These are phyloP conservation scores for Chrysanthemum seticuspe DNA, from an alignment of 129 eudicot species.

Conservation along the genomic window DNA sequence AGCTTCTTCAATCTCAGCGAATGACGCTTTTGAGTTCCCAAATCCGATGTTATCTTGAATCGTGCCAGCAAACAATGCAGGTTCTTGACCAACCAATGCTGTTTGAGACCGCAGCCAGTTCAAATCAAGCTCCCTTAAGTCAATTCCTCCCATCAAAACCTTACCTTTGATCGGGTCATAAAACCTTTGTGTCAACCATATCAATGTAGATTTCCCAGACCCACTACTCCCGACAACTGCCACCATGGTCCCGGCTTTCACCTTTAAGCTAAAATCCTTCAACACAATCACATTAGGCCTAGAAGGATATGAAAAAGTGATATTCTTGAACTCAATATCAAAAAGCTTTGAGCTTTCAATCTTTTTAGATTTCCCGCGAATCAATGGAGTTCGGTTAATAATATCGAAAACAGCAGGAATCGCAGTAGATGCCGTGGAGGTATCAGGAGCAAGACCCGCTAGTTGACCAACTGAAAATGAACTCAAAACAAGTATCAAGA, in stretches of 20 bases:
- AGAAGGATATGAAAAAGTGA: conserved; percentile 69
- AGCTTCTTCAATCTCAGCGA: conserved; percentile 84
- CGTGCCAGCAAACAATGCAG: conserved; percentile 77
- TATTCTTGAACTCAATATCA: conserved; percentile 61
- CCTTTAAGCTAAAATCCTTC: conserved; percentile 62
- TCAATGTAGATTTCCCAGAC: conserved; percentile 76
- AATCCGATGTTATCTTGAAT: conserved; percentile 72
- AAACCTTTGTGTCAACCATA: conserved; percentile 81
- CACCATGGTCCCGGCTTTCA: conserved; percentile 73
- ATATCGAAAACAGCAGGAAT: conserved; percentile 58
- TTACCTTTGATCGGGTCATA: conserved; percentile 74
- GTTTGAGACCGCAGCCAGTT: conserved; percentile 77
- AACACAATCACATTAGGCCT: conserved; percentile 63
- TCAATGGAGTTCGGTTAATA: conserved; percentile 51
- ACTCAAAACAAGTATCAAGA: conserved; percentile 77
- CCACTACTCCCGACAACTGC: conserved; percentile 88
- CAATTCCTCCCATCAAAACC: conserved; percentile 62
- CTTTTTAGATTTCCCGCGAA: conserved; percentile 51
- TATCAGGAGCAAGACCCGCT: conserved; percentile 91
- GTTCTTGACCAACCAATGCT: conserved; percentile 87
- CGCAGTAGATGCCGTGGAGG: conserved; percentile 58
- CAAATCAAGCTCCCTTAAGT: conserved; percentile 64
- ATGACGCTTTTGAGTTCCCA: conserved; percentile 69
- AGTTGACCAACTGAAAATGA: conserved; percentile 84
- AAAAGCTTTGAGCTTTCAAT: conserved; percentile 48